phyloP scores from a whole-genome alignment of 2,329 filamentous ascomycete genomes.

The Curvularia spicifera region DNA sequence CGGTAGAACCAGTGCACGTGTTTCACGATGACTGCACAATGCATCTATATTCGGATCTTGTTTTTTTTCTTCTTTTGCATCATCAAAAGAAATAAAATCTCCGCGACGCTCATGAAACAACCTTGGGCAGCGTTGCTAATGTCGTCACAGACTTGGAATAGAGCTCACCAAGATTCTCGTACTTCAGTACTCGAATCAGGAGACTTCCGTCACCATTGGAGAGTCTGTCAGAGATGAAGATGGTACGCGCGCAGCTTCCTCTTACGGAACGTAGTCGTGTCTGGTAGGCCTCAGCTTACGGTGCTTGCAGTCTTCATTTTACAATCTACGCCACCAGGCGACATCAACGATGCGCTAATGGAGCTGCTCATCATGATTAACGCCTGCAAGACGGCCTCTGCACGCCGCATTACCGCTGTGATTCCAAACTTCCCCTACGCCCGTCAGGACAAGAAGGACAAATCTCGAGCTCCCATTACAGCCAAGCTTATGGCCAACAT shows the following conservation, averaged over 20 bases:
- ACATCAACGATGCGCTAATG: conserved; percentile 98
- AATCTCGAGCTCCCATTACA: conserved; percentile 93
- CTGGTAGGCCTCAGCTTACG: conserved; percentile 29
- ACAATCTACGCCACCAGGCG: conserved; percentile 91
- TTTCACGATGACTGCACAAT: neutral
- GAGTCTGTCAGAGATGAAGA: conserved; percentile 97
- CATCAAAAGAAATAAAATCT: neutral
- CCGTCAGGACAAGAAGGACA: conserved; percentile 97
- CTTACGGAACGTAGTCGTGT: neutral
- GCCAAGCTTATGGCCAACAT: conserved; percentile 97
- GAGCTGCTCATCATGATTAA: conserved; percentile 98
- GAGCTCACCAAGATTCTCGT: conserved; percentile 80
- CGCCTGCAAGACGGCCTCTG: conserved; percentile 84
- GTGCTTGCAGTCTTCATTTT: conserved; percentile 79
- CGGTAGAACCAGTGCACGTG: neutral
- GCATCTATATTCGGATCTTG: neutral
- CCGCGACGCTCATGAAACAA: neutral
- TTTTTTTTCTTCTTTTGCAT: neutral
- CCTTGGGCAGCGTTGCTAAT: conserved; percentile 24
- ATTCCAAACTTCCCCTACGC: conserved; percentile 97
- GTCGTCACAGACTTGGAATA: conserved; percentile 68
- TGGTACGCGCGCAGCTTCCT: conserved; percentile 58
- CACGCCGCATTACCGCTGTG: conserved; percentile 90
- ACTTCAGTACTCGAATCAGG: conserved; percentile 84
- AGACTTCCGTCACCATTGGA: conserved; percentile 90